Conservation (phyloP, 306 rosid species). For the Cucurbita ficifolia region DNA sequence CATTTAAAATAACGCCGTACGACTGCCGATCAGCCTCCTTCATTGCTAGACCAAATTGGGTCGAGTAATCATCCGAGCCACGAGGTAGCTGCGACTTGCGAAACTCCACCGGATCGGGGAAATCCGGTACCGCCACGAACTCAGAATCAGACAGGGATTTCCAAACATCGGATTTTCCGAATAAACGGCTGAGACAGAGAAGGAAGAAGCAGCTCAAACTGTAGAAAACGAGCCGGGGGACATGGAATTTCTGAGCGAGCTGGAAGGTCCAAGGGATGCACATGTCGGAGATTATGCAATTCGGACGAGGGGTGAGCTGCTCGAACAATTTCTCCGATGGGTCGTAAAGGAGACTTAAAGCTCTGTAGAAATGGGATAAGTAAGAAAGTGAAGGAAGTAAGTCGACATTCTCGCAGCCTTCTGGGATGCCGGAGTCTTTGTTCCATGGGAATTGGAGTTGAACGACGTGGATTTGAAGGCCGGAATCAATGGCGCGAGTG, state of each 20-base stretch:
- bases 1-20: conserved; percentile 15
- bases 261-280: conserved; percentile 23
- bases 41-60: background rate
- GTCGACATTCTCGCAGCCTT: background rate
- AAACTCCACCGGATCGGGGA: conserved; percentile 9
- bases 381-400: background rate
- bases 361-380: background rate
- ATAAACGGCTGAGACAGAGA: background rate
- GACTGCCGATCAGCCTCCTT: background rate
- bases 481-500: conserved; percentile 6
- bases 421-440: background rate
- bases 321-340: conserved; percentile 22
- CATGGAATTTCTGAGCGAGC: background rate
- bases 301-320: conserved; percentile 28
- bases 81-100: conserved; percentile 4
- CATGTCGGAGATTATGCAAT: conserved; percentile 49
- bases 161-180: background rate
- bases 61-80: background rate
- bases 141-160: background rate
- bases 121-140: conserved; percentile 1
- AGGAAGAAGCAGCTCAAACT: background rate
- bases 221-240: conserved; percentile 12
- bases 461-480: background rate
- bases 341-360: conserved; percentile 9
- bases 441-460: background rate